Evolutionary conservation across 192 early-diverging fungal species (phyloP).

Genomic region (Podochytrium sp.): DNA sequence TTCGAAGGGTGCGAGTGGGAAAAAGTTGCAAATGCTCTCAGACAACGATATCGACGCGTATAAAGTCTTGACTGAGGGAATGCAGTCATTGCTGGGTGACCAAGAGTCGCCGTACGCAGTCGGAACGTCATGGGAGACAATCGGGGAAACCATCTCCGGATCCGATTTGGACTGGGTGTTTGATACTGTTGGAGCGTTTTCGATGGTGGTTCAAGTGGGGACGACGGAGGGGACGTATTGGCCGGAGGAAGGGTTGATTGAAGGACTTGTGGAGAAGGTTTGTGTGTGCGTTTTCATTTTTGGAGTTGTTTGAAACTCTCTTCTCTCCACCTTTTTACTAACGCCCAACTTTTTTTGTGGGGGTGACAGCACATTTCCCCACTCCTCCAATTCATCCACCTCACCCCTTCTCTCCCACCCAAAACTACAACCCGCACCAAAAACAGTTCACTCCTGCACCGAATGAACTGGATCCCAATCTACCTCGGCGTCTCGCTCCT

Average conservation of each 20-base stretch:
- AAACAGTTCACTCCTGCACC: conserved; percentile 2
- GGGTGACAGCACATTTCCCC: conserved; percentile 25
- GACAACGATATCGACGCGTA: conserved; percentile 20
- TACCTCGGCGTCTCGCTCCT: conserved; percentile 21
- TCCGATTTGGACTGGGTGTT: conserved; percentile 39
- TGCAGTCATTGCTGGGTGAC: background rate
- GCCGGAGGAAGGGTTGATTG: background rate
- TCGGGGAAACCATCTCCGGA: conserved; percentile 28
- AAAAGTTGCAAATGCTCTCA: conserved; percentile 19
- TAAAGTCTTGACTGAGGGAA: conserved; percentile 10
- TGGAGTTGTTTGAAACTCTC: background rate
- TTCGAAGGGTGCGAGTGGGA: too few relatives aligned
- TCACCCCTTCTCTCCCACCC: background rate
- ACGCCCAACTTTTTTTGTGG: too few relatives aligned
- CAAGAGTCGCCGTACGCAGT: conserved; percentile 4
- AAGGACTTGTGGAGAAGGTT: conserved; percentile 25
- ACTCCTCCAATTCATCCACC: conserved; percentile 8
- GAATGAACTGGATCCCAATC: conserved; percentile 16
- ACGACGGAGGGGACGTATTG: conserved; percentile 28
- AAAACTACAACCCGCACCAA: conserved; percentile 29
- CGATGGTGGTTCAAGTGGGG: conserved; percentile 28
- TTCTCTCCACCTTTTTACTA: background rate
- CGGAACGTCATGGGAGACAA: conserved; percentile 30
- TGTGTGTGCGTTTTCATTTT: background rate
- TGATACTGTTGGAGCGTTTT: conserved; percentile 27